A percentile compares a stretch with the other conserved stretches of the same genome.
Conservation (phyloP, 371 early-diverging fungal genomes). For the Lichtheimia ramosa region DNA sequence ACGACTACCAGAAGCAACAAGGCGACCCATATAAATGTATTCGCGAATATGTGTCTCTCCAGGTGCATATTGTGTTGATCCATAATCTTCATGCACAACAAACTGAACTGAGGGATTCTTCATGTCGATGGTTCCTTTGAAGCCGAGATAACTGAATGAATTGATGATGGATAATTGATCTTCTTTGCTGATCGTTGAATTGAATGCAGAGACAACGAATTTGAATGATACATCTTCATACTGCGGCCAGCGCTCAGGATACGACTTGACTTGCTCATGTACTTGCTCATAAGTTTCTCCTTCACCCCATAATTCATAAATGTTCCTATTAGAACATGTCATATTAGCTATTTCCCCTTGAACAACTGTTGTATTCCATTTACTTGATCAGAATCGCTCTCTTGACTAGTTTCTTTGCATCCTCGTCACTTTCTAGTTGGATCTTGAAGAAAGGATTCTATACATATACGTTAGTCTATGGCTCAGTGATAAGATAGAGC, state of each 20-base stretch:
- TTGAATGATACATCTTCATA: slow-evolving; percentile 76
- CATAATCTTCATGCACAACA: slow-evolving; percentile 78
- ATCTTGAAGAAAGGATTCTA: slow-evolving; percentile 83
- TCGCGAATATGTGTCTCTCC: slow-evolving; percentile 25
- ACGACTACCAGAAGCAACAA: slow-evolving; percentile 72
- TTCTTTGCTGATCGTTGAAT: slow-evolving; percentile 62
- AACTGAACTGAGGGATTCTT: slow-evolving; percentile 83
- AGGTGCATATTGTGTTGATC: slow-evolving; percentile 40
- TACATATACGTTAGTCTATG: not conserved
- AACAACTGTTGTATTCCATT: not conserved
- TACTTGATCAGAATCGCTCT: slow-evolving; percentile 88
- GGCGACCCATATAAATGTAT: slow-evolving; percentile 73
- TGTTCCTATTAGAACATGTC: slow-evolving; percentile 49
- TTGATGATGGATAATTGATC: slow-evolving; percentile 83
- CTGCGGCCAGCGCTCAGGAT: slow-evolving; percentile 60
- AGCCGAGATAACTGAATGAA: slow-evolving; percentile 72
- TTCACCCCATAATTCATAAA: slow-evolving; percentile 79
- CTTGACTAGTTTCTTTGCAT: slow-evolving; percentile 74
- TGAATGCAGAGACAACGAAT: slow-evolving; percentile 80
- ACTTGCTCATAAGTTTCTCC: slow-evolving; percentile 65
- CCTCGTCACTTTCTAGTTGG: slow-evolving; percentile 65
- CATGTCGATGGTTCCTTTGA: slow-evolving; percentile 80
- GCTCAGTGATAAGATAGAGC: not conserved
- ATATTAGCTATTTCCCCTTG: not conserved
- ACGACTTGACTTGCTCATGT: slow-evolving; percentile 56